Conservation (phyloP, 805 yeast species). For the Starmera pachycereana region DNA sequence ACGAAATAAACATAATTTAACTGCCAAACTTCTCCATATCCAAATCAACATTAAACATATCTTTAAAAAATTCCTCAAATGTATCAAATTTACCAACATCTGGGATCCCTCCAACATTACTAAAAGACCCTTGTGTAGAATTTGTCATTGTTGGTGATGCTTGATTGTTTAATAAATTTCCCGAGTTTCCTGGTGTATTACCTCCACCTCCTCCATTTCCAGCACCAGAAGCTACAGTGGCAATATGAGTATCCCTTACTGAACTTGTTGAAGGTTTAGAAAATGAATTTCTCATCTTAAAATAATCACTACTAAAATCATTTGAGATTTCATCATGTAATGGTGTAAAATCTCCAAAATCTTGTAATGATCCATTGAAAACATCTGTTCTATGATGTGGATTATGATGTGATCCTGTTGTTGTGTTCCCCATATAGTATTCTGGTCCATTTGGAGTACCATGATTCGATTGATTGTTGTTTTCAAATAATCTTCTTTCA, state of each 20-base stretch:
- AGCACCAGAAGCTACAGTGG: background rate
- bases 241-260: background rate
- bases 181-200: too few species aligned
- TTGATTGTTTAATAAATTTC: background rate
- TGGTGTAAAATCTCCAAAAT: constrained; percentile 8
- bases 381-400: background rate
- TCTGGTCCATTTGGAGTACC: constrained; percentile 3
- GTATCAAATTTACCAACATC: constrained; percentile 26
- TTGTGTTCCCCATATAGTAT: constrained; percentile 6
- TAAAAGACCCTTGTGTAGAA: background rate
- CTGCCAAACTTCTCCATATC: background rate
- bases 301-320: constrained; percentile 8
- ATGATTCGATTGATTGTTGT: constrained; percentile 6
- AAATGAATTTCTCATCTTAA: background rate
- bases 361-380: too few species aligned
- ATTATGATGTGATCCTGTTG: background rate
- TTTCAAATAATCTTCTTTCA: constrained; percentile 17
- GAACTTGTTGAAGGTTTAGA: background rate
- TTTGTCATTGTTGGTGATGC: background rate
- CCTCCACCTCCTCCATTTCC: background rate
- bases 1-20: too few species aligned
- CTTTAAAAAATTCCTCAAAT: constrained; percentile 49
- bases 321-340: constrained; percentile 18
- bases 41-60: constrained; percentile 15
- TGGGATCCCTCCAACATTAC: background rate